Conservation (phyloP, 495 filamentous ascomycete species). For the Margaritispora aquatica region DNA sequence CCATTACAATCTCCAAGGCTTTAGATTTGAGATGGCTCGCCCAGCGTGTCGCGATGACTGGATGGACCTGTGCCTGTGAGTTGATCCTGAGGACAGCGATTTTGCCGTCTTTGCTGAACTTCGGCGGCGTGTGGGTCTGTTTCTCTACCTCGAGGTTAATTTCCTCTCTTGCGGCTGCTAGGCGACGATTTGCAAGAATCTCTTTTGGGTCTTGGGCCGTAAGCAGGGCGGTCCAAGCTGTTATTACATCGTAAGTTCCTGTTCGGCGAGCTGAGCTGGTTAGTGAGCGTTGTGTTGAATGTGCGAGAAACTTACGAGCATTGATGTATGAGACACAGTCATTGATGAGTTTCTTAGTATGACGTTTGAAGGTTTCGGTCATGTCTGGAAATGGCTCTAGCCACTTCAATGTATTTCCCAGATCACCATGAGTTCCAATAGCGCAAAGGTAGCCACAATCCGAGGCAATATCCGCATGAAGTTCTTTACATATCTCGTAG, state of each 20-base stretch:
- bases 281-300: background rate
- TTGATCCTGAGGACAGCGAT: constrained; percentile 51
- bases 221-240: constrained; percentile 48
- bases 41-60: constrained; percentile 55
- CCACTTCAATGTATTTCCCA: constrained; percentile 53
- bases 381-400: constrained; percentile 52
- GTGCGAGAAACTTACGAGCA: constrained; percentile 28
- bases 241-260: constrained; percentile 42
- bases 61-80: constrained; percentile 49
- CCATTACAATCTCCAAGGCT: constrained; percentile 47
- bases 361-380: constrained; percentile 43
- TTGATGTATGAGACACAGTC: constrained; percentile 50
- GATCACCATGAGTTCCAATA: constrained; percentile 55
- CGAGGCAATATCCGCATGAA: constrained; percentile 37
- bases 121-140: constrained; percentile 47
- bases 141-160: constrained; percentile 48
- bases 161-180: constrained; percentile 41
- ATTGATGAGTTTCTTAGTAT: constrained; percentile 50
- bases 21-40: constrained; percentile 42
- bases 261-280: constrained; percentile 39
- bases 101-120: constrained; percentile 47
- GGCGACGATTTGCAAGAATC: constrained; percentile 35
- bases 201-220: constrained; percentile 30
- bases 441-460: constrained; percentile 46
- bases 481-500: constrained; percentile 45